Evolutionary conservation across 768 basidiomycete genomes (phyloP).

Genomic region (Suillus variegatus): DNA sequence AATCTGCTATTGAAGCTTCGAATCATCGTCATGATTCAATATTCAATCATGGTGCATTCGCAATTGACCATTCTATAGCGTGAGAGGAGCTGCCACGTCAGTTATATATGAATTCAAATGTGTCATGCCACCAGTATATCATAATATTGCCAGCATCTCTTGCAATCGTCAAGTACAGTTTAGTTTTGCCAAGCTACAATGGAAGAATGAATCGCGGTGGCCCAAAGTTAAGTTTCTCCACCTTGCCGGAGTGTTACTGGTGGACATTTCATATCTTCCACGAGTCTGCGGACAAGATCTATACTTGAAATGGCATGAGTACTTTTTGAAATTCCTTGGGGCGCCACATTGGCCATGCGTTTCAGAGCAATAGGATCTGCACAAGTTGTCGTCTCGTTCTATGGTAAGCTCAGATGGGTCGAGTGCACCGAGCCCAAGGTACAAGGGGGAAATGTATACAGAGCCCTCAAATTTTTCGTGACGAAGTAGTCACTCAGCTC

Average conservation of each 20-base stretch:
- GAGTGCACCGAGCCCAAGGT: background rate
- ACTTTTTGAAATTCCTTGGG: background rate
- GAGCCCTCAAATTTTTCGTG: background rate
- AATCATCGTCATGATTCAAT: too few relatives aligned
- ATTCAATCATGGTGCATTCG: background rate
- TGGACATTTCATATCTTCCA: background rate
- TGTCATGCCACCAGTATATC: background rate
- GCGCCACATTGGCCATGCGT: background rate
- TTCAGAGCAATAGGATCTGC: background rate
- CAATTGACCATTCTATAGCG: background rate
- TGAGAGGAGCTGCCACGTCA: background rate
- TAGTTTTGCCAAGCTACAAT: background rate
- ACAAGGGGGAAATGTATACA: background rate
- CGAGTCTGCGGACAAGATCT: background rate
- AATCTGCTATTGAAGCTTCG: background rate
- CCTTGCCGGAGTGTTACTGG: background rate
- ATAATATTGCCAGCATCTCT: background rate
- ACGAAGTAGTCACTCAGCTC: background rate
- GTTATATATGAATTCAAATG: background rate
- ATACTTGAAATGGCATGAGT: background rate
- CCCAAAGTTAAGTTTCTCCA: background rate
- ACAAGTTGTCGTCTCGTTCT: background rate
- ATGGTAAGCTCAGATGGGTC: background rate
- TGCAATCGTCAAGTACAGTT: background rate
- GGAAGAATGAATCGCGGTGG: background rate